Evolutionary conservation across 2,329 filamentous ascomycete genomes (phyloP).

Genomic region (Incumbomyces delicatus): DNA sequence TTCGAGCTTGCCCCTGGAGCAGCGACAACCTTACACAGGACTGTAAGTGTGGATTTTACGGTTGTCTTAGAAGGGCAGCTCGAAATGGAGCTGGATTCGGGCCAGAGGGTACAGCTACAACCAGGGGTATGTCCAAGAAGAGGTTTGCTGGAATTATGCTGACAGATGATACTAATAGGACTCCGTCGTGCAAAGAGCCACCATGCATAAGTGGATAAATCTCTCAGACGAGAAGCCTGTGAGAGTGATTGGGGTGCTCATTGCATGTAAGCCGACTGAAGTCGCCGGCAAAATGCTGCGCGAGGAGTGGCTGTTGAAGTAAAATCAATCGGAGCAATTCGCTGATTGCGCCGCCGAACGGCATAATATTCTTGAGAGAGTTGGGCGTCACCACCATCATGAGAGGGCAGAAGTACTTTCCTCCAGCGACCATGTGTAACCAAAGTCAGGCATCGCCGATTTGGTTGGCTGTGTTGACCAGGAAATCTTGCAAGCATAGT

Average conservation of each 20-base stretch:
- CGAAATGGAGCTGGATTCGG: conserved; percentile 14
- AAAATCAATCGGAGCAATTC: no score
- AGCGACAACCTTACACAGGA: conserved; percentile 11
- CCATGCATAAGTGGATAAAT: conserved; percentile 15
- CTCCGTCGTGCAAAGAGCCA: conserved; percentile 16
- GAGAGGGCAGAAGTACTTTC: no score
- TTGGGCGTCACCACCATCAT: no score
- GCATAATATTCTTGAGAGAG: no score
- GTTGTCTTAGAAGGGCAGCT: conserved; percentile 13
- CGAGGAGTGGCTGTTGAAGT: neutral
- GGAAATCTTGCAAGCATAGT: no score
- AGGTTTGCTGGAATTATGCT: no score
- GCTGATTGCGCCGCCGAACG: no score
- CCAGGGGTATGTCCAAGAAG: conserved; percentile 14
- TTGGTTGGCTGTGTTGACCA: no score
- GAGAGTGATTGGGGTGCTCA: conserved; percentile 8
- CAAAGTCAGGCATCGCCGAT: no score
- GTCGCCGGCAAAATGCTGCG: conserved; percentile 10
- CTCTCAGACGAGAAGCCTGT: conserved; percentile 12
- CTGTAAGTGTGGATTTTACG: conserved; percentile 15
- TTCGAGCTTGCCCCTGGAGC: conserved; percentile 12
- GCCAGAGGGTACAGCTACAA: conserved; percentile 11
- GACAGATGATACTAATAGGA: no score
- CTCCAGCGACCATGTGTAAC: no score
- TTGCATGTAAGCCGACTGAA: conserved; percentile 13